Evolutionary conservation across 164 flowering plant genomes (phyloP).

Genomic region (Berberis vulgaris): DNA sequence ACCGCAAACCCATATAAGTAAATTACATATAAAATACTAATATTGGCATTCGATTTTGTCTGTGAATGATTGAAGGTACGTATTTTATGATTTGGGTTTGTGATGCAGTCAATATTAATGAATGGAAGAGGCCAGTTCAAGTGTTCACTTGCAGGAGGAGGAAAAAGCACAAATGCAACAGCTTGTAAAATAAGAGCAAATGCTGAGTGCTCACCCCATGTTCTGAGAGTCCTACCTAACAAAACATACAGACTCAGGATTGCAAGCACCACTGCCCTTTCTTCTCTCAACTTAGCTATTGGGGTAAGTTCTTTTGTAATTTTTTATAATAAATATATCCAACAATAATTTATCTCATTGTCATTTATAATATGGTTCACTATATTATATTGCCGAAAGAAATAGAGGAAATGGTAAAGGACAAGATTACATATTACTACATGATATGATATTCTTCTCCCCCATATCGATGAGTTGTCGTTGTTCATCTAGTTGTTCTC

Average conservation of each 20-base stretch:
- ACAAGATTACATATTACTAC: no score
- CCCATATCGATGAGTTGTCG: no score
- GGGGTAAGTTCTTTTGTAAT: not conserved
- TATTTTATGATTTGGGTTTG: not conserved
- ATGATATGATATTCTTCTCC: no score
- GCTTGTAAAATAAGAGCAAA: conserved; percentile 9
- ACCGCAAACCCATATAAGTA: no score
- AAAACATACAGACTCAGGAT: conserved; percentile 71
- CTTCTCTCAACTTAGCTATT: conserved; percentile 40
- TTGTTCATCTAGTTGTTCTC: no score
- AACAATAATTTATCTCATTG: no score
- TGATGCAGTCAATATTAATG: conserved; percentile 65
- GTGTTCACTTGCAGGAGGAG: conserved; percentile 34
- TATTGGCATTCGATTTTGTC: not conserved
- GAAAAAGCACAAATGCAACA: conserved; percentile 30
- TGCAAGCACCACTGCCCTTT: conserved; percentile 57
- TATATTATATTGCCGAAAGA: no score
- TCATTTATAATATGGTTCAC: no score
- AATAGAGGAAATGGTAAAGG: no score
- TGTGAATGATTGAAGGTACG: not conserved
- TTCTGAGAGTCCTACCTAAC: conserved; percentile 55
- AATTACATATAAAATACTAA: no score
- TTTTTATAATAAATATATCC: no score
- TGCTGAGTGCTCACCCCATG: conserved; percentile 57
- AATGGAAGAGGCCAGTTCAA: conserved; percentile 75